Conservation (phyloP, 2,329 filamentous ascomycete genomes). For the Zymoseptoria pseudotritici region DNA sequence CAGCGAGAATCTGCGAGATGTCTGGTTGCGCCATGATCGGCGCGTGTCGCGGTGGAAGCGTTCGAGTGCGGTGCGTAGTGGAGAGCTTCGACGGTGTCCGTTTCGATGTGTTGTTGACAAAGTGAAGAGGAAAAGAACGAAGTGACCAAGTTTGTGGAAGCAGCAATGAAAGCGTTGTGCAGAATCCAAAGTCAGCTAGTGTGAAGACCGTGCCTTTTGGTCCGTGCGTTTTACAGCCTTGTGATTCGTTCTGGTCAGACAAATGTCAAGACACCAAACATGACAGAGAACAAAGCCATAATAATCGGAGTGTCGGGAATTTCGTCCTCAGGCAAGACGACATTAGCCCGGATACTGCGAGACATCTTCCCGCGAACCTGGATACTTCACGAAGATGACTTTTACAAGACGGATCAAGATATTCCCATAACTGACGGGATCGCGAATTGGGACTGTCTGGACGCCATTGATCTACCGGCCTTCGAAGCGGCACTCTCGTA, state of each 20-base stretch:
- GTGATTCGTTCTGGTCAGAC: neutral
- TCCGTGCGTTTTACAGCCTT: neutral
- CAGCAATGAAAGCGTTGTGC: slow-evolving; percentile 1
- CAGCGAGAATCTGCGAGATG: slow-evolving; percentile 46
- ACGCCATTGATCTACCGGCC: slow-evolving; percentile 63
- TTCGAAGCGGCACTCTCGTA: slow-evolving; percentile 62
- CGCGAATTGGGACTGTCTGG: slow-evolving; percentile 87
- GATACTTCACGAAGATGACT: slow-evolving; percentile 93
- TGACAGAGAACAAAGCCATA: slow-evolving; percentile 35
- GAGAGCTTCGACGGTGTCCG: neutral
- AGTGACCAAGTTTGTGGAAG: neutral
- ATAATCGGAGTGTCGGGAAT: slow-evolving; percentile 80
- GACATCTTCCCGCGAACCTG: slow-evolving; percentile 67
- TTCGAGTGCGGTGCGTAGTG: neutral
- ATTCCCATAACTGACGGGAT: slow-evolving; percentile 49
- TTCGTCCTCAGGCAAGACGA: slow-evolving; percentile 92
- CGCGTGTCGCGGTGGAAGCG: neutral
- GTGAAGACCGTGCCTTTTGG: neutral
- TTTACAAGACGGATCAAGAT: slow-evolving; percentile 75
- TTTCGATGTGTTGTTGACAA: neutral
- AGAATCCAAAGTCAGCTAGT: neutral
- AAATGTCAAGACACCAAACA: too few species aligned
- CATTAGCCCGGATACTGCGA: slow-evolving; percentile 74
- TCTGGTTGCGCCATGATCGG: slow-evolving; percentile 41
- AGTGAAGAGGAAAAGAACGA: neutral